These are phyloP conservation scores for Allantophomopsis lycopodina DNA, from an alignment of 2,329 filamentous ascomycete genomes.

Conservation along the genomic window DNA sequence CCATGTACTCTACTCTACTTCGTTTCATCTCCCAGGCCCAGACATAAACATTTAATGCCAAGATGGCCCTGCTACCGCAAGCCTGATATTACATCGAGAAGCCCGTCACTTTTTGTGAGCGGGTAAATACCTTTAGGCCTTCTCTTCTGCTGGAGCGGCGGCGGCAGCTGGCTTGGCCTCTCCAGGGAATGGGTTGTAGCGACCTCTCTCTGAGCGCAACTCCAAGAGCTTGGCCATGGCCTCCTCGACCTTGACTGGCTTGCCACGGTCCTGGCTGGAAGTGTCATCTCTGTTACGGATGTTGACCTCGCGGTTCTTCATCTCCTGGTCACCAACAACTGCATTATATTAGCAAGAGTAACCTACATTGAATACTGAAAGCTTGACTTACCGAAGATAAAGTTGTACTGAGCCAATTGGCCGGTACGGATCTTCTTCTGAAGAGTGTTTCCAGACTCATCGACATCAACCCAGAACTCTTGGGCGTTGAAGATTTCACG, in stretches of 20 bases:
- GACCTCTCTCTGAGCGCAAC: constrained; percentile 31
- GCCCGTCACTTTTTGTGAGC: not conserved
- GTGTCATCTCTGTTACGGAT: constrained; percentile 51
- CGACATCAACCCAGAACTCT: constrained; percentile 57
- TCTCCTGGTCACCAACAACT: constrained; percentile 51
- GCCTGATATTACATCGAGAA: not conserved
- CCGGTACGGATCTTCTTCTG: constrained; percentile 82
- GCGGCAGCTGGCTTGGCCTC: constrained; percentile 8
- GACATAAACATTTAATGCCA: too few species aligned
- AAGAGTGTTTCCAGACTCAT: constrained; percentile 65
- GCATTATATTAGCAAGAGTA: not conserved
- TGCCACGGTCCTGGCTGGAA: constrained; percentile 44
- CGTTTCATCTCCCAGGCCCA: too few species aligned
- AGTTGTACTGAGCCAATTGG: constrained; percentile 73
- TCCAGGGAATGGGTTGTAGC: constrained; percentile 22
- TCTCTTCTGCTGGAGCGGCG: not conserved
- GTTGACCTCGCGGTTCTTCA: constrained; percentile 44
- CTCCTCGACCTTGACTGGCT: constrained; percentile 40
- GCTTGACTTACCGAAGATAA: constrained; percentile 53
- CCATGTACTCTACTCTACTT: too few species aligned
- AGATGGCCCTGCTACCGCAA: too few species aligned
- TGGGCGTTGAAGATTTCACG: constrained; percentile 52
- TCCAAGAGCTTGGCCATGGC: constrained; percentile 39
- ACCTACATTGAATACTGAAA: not conserved
- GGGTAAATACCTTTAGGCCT: not conserved